These are phyloP conservation scores for Pseudovirgaria hyperparasitica DNA, from an alignment of 2,329 filamentous ascomycete genomes.

Conservation along the genomic window DNA sequence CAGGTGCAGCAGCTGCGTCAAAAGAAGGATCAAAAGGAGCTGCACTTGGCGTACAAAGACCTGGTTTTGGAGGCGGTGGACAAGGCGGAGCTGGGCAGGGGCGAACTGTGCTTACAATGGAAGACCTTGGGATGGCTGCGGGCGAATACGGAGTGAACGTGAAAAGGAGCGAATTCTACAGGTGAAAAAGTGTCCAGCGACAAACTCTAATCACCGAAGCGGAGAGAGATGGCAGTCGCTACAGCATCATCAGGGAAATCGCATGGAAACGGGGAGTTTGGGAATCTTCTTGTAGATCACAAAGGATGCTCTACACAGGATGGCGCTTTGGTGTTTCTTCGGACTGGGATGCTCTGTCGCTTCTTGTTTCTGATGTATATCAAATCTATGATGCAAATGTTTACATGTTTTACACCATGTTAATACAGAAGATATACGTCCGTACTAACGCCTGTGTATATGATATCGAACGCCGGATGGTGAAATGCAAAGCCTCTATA, in stretches of 20 bases:
- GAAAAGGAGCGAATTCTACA: slow-evolving; percentile 94
- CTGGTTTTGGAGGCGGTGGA: slow-evolving; percentile 59
- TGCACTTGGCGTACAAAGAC: slow-evolving; percentile 35
- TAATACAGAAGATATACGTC: too few species aligned
- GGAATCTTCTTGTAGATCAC: background rate
- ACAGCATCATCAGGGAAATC: too few species aligned
- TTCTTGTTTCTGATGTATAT: too few species aligned
- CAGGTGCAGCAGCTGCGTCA: slow-evolving; percentile 40
- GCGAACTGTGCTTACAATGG: slow-evolving; percentile 92
- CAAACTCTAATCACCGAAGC: too few species aligned
- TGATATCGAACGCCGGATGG: too few species aligned
- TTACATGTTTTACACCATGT: too few species aligned
- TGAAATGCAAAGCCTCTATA: too few species aligned
- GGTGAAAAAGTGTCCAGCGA: slow-evolving; percentile 45
- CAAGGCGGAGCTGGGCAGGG: slow-evolving; percentile 82
- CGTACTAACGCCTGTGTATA: too few species aligned
- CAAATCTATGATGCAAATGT: too few species aligned
- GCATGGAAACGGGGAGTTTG: background rate
- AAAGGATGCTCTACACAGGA: background rate
- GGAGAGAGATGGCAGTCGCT: too few species aligned
- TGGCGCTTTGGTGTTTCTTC: slow-evolving; percentile 2
- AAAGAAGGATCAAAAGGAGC: slow-evolving; percentile 32
- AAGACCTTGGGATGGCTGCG: slow-evolving; percentile 95
- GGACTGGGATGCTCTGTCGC: too few species aligned
- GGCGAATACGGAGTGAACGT: slow-evolving; percentile 96